These are phyloP conservation scores for Schwanniomyces yamadae DNA, from an alignment of 805 yeast genomes.

Conservation along the genomic window DNA sequence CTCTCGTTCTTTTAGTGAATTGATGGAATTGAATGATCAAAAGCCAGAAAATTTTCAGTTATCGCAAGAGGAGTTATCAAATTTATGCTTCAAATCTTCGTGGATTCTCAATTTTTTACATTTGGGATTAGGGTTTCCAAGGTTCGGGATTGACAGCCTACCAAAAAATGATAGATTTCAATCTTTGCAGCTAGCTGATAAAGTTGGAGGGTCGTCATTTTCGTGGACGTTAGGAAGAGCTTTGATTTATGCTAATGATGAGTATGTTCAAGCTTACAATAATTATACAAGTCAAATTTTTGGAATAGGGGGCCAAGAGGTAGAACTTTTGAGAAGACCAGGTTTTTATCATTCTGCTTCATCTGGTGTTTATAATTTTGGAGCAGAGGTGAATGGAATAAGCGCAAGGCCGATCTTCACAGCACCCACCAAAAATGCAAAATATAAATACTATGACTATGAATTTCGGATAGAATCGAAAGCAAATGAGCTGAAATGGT, in stretches of 20 bases:
- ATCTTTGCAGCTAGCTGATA: constrained; percentile 45
- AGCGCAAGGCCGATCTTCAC: constrained; percentile 43
- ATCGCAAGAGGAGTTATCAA: constrained; percentile 45
- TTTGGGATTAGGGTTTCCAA: constrained; percentile 59
- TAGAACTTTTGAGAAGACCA: constrained; percentile 20
- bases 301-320: too few species aligned
- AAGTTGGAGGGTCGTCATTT: constrained; percentile 42
- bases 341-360: constrained; percentile 53
- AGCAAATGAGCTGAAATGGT: constrained; percentile 39
- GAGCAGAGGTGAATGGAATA: constrained; percentile 50
- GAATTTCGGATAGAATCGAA: constrained; percentile 27
- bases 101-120: constrained; percentile 60
- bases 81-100: constrained; percentile 59
- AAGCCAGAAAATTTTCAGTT: constrained; percentile 27
- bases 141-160: constrained; percentile 38
- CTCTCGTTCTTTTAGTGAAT: constrained; percentile 36
- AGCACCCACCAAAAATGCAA: constrained; percentile 13
- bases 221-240: constrained; percentile 65
- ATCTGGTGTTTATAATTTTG: constrained; percentile 46
- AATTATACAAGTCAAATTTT: constrained; percentile 24
- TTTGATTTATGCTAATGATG: constrained; percentile 58
- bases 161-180: constrained; percentile 22
- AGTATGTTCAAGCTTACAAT: constrained; percentile 43
- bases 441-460: constrained; percentile 28
- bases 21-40: constrained; percentile 32